These are phyloP conservation scores for Torulaspora microellipsoides DNA, from an alignment of 805 yeast species.

Conservation along the genomic window DNA sequence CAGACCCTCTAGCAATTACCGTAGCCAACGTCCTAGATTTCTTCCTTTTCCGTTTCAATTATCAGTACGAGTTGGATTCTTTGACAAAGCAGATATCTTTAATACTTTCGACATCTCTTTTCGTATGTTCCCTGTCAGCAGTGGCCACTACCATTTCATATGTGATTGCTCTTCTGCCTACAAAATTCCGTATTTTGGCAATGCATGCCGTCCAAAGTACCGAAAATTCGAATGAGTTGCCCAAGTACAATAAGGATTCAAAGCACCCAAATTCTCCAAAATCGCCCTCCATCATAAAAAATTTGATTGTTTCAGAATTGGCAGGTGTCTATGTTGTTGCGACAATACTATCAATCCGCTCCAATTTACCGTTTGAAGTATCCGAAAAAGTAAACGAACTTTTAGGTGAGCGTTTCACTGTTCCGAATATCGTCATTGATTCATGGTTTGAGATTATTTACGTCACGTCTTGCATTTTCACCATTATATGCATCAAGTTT, in stretches of 20 bases:
- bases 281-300: constrained; percentile 38
- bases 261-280: neutral
- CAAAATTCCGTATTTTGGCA: constrained; percentile 31
- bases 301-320: constrained; percentile 37
- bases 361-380: constrained; percentile 36
- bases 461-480: constrained; percentile 31
- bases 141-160: constrained; percentile 59
- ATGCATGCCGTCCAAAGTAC: constrained; percentile 25
- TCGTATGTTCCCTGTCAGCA: constrained; percentile 59
- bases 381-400: constrained; percentile 32
- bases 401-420: constrained; percentile 30
- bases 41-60: constrained; percentile 29
- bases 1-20: constrained; percentile 40
- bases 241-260: constrained; percentile 13
- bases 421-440: constrained; percentile 33
- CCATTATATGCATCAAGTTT: constrained; percentile 27
- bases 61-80: constrained; percentile 36
- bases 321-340: constrained; percentile 40
- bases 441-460: constrained; percentile 41
- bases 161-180: constrained; percentile 38
- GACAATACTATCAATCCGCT: constrained; percentile 38
- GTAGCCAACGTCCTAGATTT: constrained; percentile 34
- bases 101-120: constrained; percentile 53
- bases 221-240: constrained; percentile 16
- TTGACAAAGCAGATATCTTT: constrained; percentile 40